phyloP scores from a whole-genome alignment of 2,329 filamentous ascomycete species.

The Aspergillus cejpii region DNA sequence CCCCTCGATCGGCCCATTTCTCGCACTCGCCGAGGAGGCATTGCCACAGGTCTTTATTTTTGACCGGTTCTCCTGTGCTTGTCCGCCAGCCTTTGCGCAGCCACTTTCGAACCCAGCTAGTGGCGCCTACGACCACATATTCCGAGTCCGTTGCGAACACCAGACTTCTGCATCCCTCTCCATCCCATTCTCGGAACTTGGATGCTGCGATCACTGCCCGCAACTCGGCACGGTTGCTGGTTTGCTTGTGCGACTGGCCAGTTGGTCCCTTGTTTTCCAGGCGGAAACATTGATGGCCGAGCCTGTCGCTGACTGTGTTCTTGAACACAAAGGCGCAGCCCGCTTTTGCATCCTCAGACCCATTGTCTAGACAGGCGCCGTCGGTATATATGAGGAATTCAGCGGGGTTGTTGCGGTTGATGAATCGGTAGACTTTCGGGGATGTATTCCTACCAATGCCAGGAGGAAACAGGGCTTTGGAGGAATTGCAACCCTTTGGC shows the following conservation, averaged over 20 bases:
- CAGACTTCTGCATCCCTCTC: slow-evolving; percentile 39
- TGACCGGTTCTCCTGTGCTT: slow-evolving; percentile 30
- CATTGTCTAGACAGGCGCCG: slow-evolving; percentile 44
- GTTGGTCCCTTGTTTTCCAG: slow-evolving; percentile 44
- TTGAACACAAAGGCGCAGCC: slow-evolving; percentile 38
- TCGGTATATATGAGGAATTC: slow-evolving; percentile 43
- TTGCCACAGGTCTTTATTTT: slow-evolving; percentile 51
- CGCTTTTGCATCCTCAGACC: slow-evolving; percentile 32
- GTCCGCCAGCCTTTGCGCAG: slow-evolving; percentile 43
- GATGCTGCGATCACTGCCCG: slow-evolving; percentile 50
- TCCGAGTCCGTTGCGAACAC: slow-evolving; percentile 52
- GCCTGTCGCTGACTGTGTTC: slow-evolving; percentile 1
- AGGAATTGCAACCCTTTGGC: slow-evolving; percentile 8
- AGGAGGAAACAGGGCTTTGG: slow-evolving; percentile 5
- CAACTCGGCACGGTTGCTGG: slow-evolving; percentile 51
- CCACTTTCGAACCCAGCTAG: slow-evolving; percentile 43
- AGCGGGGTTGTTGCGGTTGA: slow-evolving; percentile 26
- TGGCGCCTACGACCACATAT: slow-evolving; percentile 46
- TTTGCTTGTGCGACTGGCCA: slow-evolving; percentile 36
- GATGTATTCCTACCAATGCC: background rate
- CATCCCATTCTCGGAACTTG: slow-evolving; percentile 40
- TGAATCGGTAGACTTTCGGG: slow-evolving; percentile 3
- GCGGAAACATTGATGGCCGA: slow-evolving; percentile 23
- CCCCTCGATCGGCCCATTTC: slow-evolving; percentile 17
- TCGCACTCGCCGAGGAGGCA: slow-evolving; percentile 41